Base-by-base conservation (phyloP, 2,329 filamentous ascomycete species). In the Exophiala alcalophila region DNA sequence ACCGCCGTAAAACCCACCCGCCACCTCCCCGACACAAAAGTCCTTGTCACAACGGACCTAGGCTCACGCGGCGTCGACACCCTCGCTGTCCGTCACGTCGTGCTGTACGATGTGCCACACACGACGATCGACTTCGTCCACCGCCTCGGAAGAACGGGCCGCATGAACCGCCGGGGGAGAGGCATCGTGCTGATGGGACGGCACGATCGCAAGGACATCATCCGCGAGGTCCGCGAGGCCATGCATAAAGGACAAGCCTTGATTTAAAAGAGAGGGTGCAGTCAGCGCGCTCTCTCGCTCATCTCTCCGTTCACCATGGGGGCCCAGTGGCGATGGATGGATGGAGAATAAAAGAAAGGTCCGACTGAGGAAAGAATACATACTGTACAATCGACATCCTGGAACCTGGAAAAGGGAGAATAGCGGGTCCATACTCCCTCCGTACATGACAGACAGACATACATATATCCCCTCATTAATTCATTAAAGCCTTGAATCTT, bases 81-180 rank as follows among this genome's bases (percentile, higher is more conserved):
- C 0, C 68, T 96, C 20, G 84, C 87, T 12, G 91, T 97, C 12
- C 78, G 86, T 44, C 87, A 94, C 55, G 92, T 98, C 38, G 83
- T 98, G 40, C 69, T 98, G 18, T 97, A 95, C 64, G 89, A 98
- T 62, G 91, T 98, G n/a, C 92, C 92, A 4, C 91, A 97, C 61
- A 94, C 87, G 0, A 94, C 89, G 0, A 94, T 98, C 47, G 94
- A 98, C 65, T 98, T 98, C 59, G 96, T 98, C 59, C 94, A 98
- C 65, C 84, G 94, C 11, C 78, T 97, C 4, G 92, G 92, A 11
- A 78, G 92, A 44, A 88, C 92, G 1, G 92, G 92, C 0, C 79
- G 92, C 23, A 97, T 97, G 88, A 89, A 89, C 2, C 78, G 89
- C 49, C 78, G 92, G 62, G 92, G 92, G 11, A 77, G 90, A 42